Evolutionary conservation across 257 asterid species (phyloP), one percentile per base, ranked within the genome.

Genomic region (Solanum lignicaule): DNA sequence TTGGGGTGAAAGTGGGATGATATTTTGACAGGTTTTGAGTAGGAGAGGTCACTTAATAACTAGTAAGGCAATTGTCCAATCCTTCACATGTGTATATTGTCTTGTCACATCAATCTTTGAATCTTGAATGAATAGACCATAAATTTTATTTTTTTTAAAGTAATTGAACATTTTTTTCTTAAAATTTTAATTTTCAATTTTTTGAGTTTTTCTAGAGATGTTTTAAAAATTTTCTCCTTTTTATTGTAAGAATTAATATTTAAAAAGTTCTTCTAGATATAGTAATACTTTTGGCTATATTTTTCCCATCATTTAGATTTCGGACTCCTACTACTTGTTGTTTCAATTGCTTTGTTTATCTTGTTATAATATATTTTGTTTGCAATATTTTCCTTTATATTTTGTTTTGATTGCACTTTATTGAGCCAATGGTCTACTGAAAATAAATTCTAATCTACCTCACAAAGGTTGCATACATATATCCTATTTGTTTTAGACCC

Each of bases 41-140:
- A 90, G 92, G 94, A 87, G 89, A 86, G 89, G 92, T 91, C 93
- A 91, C 85, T 81, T 81, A 46, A 81, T 81, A 27, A 46, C 20
- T 81, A 8, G 85, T 16, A 81, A 81, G 85, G 85, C 85, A 43
- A 81, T 81, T 81, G 90, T 90, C 93, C 88, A 27, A 88, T 86
- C 91, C 87, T 86, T 91, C 93, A 93, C 94, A 92, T 93, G 94
- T 93, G 90, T 89, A 86, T 89, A 86, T 87, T 84, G 94, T 88
- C 46, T 92, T 89, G 96, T 94, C 95, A 90, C 89, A 92, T 93
- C 95, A 81, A 81, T 25, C n/a, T 48, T 81, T 27, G 41, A 81
- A 91, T 81, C 27, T 79, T 79, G 6, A 29, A 46, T 27, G 39
- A 25, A 12, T 15, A 79, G 66, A 43, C 27, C 62, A 79, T 43